Evolutionary conservation across 164 flowering plant genomes (phyloP), one percentile per base, ranked within the genome.

Genomic region (Magnolia sinica): DNA sequence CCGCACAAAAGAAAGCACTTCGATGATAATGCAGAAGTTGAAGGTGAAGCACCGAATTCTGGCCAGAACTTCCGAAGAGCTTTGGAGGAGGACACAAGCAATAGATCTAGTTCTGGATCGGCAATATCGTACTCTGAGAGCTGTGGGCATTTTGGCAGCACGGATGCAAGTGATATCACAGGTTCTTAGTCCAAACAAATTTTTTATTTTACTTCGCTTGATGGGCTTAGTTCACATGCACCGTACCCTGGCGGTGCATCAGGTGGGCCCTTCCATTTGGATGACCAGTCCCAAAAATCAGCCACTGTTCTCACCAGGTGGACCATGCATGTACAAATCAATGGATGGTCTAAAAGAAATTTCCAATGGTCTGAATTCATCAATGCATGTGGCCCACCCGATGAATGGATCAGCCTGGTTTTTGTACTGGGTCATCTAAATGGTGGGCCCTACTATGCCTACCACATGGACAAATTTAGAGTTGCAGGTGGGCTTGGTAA

Each of bases 51-150:
- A 24, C 74, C 85, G 16, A 88, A 83, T 64, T 81, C 81, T 78
- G 82, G 77, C 65, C 87, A 84, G 27, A 88, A 87, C 68, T 85
- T 75, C 58, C 84, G 72, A 29, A 94, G 83, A 84, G 82, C 68
- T 64, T 22, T 83, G 19, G 98, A 94, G 79, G 99, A 96, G 78
- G 98, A 96, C 76, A 81, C 85, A 59, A 91, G 97, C 78, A 93
- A 91, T 75, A 83, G 97, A 80, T 96, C 99, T 50, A 96, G 99
- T 83, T 96, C 97, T 50, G 98, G 98, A 8, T 96, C 99, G 2
- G 98, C 95, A 23, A 84, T 91, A 76, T 96, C 99, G 19, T 90
- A 91, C 79, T 86, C 98, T 18, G 99, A 96, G 82, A 92, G 98
- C 83, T 96, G 90, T 85, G 91, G 84, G 4, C 98, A 87, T 75